Evolutionary conservation across 2,329 filamentous ascomycete genomes (phyloP).

Genomic region (Colletotrichum falcatum): DNA sequence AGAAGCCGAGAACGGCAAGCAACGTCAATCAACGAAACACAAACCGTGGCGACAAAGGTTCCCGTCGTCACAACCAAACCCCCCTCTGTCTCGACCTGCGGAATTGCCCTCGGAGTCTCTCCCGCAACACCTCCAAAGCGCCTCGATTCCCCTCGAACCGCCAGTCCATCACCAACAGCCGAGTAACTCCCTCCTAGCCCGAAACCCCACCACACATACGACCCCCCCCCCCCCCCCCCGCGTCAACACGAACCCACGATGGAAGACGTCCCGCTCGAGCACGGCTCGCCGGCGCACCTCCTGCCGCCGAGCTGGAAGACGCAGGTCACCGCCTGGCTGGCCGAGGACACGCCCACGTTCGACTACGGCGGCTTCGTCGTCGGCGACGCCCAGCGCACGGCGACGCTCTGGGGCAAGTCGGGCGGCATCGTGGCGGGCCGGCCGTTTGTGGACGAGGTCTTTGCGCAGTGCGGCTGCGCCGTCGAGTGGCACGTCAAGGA

Average conservation of each 20-base stretch:
- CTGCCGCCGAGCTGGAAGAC: conserved; percentile 88
- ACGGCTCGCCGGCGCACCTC: conserved; percentile 71
- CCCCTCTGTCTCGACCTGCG: background rate
- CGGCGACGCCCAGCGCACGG: conserved; percentile 73
- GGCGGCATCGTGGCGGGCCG: conserved; percentile 87
- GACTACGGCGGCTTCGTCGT: conserved; percentile 99
- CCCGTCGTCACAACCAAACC: background rate
- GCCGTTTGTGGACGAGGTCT: conserved; percentile 96
- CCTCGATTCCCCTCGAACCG: background rate
- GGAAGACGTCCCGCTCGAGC: conserved; percentile 43
- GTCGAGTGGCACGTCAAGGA: conserved; percentile 90
- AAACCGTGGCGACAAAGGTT: conserved; percentile 6
- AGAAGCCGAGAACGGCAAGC: conserved; percentile 10
- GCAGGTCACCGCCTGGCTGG: conserved; percentile 85
- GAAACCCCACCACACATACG: background rate
- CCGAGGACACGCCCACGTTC: conserved; percentile 95
- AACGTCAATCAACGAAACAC: conserved; percentile 19
- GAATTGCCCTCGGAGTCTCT: background rate
- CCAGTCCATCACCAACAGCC: background rate
- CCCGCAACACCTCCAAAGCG: background rate
- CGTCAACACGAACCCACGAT: conserved; percentile 4
- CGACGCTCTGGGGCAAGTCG: conserved; percentile 78
- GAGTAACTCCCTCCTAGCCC: background rate
- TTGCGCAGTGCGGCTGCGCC: conserved; percentile 88
- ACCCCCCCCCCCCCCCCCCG: background rate